Evolutionary conservation across 192 early-diverging fungal species (phyloP).

Genomic region (Cetraspora pellucida): DNA sequence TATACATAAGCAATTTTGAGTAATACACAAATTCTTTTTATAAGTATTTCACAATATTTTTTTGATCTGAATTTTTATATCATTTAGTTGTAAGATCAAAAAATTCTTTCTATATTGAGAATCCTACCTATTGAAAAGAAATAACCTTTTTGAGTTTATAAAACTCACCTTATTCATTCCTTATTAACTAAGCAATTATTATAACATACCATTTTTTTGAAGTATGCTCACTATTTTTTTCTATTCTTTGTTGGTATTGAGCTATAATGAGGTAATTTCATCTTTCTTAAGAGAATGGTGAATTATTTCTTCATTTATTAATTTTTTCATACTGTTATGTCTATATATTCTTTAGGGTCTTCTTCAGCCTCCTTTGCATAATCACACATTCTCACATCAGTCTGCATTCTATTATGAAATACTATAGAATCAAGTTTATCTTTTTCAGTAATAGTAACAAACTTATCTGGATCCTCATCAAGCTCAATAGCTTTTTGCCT

Average conservation of each 20-base stretch:
- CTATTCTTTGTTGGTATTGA: neutral
- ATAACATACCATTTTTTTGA: slow-evolving; percentile 19
- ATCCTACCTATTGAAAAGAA: too few relatives aligned
- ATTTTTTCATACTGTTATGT: too few relatives aligned
- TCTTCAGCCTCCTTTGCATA: too few relatives aligned
- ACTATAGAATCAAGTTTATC: too few relatives aligned
- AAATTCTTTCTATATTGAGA: neutral
- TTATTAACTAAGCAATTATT: neutral
- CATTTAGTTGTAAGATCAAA: neutral
- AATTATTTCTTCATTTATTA: neutral
- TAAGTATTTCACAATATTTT: neutral
- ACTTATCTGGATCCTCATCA: too few relatives aligned
- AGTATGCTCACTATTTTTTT: slow-evolving; percentile 2
- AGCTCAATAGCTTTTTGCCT: too few relatives aligned
- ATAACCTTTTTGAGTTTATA: too few relatives aligned
- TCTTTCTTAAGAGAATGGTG: neutral
- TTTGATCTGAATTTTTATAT: neutral
- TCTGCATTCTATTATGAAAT: neutral
- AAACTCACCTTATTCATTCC: neutral
- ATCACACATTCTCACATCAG: too few relatives aligned
- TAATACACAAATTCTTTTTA: too few relatives aligned
- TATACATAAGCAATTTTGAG: too few relatives aligned
- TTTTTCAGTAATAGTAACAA: too few relatives aligned
- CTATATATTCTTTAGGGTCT: too few relatives aligned
- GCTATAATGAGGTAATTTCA: neutral